phyloP scores from a whole-genome alignment of 495 filamentous ascomycete genomes.

The Trichoderma asperelloides region DNA sequence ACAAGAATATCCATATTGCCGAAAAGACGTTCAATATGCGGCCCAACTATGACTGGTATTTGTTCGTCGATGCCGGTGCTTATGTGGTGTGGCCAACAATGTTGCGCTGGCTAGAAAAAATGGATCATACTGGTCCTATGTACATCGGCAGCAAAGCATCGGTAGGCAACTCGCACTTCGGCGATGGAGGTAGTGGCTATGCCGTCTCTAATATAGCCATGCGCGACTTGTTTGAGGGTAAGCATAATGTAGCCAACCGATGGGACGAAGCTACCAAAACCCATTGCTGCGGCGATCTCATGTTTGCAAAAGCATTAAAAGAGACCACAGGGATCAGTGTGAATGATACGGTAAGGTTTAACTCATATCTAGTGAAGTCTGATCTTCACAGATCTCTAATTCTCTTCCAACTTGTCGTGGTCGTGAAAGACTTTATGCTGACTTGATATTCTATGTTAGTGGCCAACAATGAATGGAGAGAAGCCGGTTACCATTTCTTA shows the following conservation, averaged over 20 bases:
- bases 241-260: conserved; percentile 2
- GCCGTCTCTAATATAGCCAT: neutral
- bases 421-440: neutral
- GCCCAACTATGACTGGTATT: conserved; percentile 52
- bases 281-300: neutral
- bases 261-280: neutral
- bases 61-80: conserved; percentile 64
- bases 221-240: neutral
- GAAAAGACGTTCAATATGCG: conserved; percentile 33
- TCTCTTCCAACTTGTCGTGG: neutral
- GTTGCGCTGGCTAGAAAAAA: conserved; percentile 43
- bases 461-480: conserved; percentile 7
- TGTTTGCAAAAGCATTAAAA: conserved; percentile 1
- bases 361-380: neutral
- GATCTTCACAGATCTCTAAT: neutral
- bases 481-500: neutral
- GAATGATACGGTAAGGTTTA: neutral
- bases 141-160: conserved; percentile 54
- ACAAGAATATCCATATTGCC: conserved; percentile 38
- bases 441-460: neutral
- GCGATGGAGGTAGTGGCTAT: conserved; percentile 47
- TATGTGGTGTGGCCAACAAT: conserved; percentile 56
- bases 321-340: neutral
- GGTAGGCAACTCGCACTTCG: conserved; percentile 49
- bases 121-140: conserved; percentile 38